Evolutionary conservation across 371 early-diverging fungal species (phyloP), one percentile per base, ranked within the genome.

Genomic region (Mortierella sp.): DNA sequence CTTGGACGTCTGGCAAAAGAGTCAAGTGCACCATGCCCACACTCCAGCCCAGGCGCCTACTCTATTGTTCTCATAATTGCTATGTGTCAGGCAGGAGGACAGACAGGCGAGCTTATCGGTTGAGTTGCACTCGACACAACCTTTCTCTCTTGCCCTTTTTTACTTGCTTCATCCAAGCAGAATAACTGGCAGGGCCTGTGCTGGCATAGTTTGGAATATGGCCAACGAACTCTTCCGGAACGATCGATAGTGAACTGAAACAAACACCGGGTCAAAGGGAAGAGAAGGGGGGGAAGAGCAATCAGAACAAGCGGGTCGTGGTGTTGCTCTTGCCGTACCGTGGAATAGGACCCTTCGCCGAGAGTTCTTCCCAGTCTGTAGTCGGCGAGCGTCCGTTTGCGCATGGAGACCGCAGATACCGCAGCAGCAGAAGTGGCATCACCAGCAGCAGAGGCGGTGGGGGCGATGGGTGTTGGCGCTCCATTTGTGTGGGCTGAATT

Each of bases 341-440:
- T 96, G 5, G 98, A 98, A 88, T 98, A 99, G 26, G 96, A 95
- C 51, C 99, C 99, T 88, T 98, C 98, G 71, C 99, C 99, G 31
- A 99, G 87, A 4, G 92, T 89, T 50, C 92, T 88, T 9, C 96
- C 97, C 80, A 98, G 97, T 44, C 92, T 91, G 85, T 98, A 98
- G 86, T 98, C 98, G 28, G 87, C 83, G 14, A 92, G 88, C 3
- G 88, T 88, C n/a, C 93, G 91, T 70, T 90, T 93, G 43, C 87
- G 83, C n/a, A 86, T 64, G 6, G 81, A 71, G 11, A 64, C 31
- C 6, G 82, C 70, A 5, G 64, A 40, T 13, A 70, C 24, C 10
- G 74, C 28, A 51, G 55, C 64, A 34, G 55, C 34, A 28, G 70
- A 24, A n/a, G 55, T 78, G 48, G 83, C 85, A 44, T 80, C 50